These are phyloP conservation scores for Talaromyces proteolyticus DNA, from an alignment of 495 filamentous ascomycete genomes.

Conservation along the genomic window DNA sequence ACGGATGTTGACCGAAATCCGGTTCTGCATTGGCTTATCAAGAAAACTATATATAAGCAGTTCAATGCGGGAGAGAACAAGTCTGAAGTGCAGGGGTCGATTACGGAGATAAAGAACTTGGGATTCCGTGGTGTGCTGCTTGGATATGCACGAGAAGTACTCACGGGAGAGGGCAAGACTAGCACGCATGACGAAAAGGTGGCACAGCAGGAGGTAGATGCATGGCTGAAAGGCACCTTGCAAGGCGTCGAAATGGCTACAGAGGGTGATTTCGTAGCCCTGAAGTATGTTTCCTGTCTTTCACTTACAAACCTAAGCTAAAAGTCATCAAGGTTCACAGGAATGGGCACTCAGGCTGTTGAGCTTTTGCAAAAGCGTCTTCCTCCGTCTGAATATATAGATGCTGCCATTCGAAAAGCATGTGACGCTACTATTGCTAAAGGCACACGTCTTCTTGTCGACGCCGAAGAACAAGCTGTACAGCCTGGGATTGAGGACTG, in stretches of 20 bases:
- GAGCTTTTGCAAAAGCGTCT: constrained; percentile 51
- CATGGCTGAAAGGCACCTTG: constrained; percentile 70
- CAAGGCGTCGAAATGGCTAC: constrained; percentile 70
- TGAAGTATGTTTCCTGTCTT: constrained; percentile 53
- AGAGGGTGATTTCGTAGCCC: constrained; percentile 75
- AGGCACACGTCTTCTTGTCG: constrained; percentile 74
- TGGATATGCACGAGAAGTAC: constrained; percentile 42
- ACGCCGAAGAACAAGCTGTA: constrained; percentile 79
- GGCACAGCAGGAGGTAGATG: constrained; percentile 53
- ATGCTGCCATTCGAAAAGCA: constrained; percentile 62
- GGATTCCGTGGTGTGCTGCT: constrained; percentile 43
- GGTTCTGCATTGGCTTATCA: constrained; percentile 34
- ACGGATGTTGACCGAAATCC: constrained; percentile 42
- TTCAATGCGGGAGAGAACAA: constrained; percentile 47
- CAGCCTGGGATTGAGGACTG: constrained; percentile 83
- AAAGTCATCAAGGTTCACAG: constrained; percentile 56
- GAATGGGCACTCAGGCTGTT: constrained; percentile 77
- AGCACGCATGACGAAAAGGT: constrained; percentile 26
- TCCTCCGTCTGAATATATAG: constrained; percentile 56
- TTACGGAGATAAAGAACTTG: constrained; percentile 34
- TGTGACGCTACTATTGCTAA: constrained; percentile 69
- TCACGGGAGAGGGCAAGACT: constrained; percentile 31
- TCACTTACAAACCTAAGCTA: constrained; percentile 5
- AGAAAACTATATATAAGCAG: constrained; percentile 45
- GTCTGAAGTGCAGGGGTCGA: constrained; percentile 35